Evolutionary conservation across 2,329 filamentous ascomycete genomes (phyloP), one percentile per base, ranked within the genome.

Genomic region (Thelonectria rubi): DNA sequence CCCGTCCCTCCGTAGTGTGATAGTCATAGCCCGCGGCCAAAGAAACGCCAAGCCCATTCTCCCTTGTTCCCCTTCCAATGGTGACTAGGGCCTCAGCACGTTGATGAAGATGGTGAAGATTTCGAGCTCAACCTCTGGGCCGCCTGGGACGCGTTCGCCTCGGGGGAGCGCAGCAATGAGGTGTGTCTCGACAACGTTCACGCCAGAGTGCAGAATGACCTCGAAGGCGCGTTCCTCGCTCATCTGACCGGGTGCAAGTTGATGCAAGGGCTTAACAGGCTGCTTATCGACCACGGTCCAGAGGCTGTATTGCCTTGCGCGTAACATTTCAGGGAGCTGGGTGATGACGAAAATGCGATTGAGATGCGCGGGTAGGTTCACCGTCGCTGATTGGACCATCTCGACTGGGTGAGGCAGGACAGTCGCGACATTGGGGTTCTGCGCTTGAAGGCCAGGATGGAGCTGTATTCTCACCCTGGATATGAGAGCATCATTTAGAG

Each of bases 121-220:
- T 79, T 97, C 93, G 64, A 94, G 80, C 73, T 95, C 92, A 37
- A 90, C 85, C 64, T 89, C 86, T 10, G 87, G 81, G 0, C 86
- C 88, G 24, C 83, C 83, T 0, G 82, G 79, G 39, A 83, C 78
- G 62, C 83, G 86, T 71, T 86, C 81, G 18, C 82, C 85, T 69
- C 82, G 86, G 1, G 85, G 86, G 45, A 92, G 83, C 7, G 89
- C 88, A 1, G 91, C 91, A 65, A 93, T 86, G 60, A 94, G 82
- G 70, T 94, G 91, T 8, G 96, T 83, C 69, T 93, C 90, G 52
- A 97, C 85, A 47, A 89, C 85, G 68, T 95, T 97, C 52, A 93
- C 84, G 7, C 92, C 93, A 2, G 86, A 84, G 24, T 86, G 83
- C 26, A 97, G 79, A 53, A 86, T 86, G 8, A 88, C 84, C 69